Base-by-base conservation (phyloP, 768 basidiomycete species). In the Tricholoma saponaceum region DNA sequence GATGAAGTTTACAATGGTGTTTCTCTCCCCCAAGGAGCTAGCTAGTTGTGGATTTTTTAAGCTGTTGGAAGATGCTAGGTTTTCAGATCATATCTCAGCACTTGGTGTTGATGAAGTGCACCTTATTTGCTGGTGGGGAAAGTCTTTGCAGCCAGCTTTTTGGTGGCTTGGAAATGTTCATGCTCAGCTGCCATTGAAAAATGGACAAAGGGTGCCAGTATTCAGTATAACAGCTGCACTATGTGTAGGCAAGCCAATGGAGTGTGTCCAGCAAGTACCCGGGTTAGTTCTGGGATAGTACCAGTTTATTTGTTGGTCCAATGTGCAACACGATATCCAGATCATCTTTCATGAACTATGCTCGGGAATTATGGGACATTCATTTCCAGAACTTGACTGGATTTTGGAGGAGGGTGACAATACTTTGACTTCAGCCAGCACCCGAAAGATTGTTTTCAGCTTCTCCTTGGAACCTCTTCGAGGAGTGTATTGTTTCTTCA, bases 41-140 rank as follows among this genome's bases (percentile, higher is more conserved):
- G 30, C 30, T 4, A 30, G 30, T 30, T 10, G 10, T 55, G 18
- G 54, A 44, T 22, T 26, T 44, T 23, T n/a, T 30, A 30, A 33
- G 28, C 41, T 37, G 30, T 30, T 30, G 30, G 30, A 30, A 30
- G 30, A 30, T 30, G 30, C 35, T 2, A 37, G 16, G 16, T 55
- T 55, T 12, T 23, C 23, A 2, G 41, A 23, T 1, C 23, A 22
- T 32, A 4, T 55, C 23, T 20, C 32, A 33, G 30, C 52, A 18
- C 18, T 53, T 2, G 52, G 52, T 37, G 35, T 53, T 39, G 52
- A 53, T 23, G 33, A 53, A 22, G 32, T 53, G 9, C 52, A 53
- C 33, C 52, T 53, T 13, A 18, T 53, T n/a, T 53, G 37, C 18
- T 53, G 8, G 52, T 53, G 52, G 52, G 52, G 52, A 20, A 53